These are phyloP conservation scores for Dendrobium huoshanense DNA, from an alignment of 106 monocot genomes.

Conservation along the genomic window DNA sequence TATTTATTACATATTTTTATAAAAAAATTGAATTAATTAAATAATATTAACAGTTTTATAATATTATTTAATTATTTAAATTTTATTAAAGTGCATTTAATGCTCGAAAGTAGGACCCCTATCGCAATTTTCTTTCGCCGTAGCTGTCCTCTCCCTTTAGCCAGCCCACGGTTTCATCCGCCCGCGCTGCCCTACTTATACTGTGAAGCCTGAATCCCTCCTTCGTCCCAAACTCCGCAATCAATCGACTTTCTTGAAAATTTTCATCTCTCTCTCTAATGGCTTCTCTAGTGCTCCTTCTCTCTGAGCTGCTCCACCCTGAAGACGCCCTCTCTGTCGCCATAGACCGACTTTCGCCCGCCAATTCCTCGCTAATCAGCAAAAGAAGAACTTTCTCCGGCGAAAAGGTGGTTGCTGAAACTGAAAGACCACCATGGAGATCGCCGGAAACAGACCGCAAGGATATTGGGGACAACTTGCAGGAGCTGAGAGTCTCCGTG, in stretches of 20 bases:
- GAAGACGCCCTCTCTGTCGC: conserved; percentile 2
- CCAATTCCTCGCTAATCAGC: background rate
- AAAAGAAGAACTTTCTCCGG: background rate
- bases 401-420: background rate
- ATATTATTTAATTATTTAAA: too few species aligned
- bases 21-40: too few species aligned
- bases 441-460: background rate
- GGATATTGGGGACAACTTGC: background rate
- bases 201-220: background rate
- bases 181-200: background rate
- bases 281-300: background rate
- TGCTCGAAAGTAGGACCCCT: too few species aligned
- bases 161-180: background rate
- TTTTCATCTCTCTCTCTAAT: background rate
- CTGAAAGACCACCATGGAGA: background rate
- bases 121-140: too few species aligned
- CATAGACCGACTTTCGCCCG: background rate
- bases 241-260: background rate
- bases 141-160: too few species aligned
- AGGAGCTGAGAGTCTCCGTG: background rate
- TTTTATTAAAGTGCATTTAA: too few species aligned
- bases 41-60: too few species aligned
- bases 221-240: background rate
- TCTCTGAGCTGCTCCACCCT: background rate
- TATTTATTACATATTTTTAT: too few species aligned